These are phyloP conservation scores for Collybia sp. DNA, from an alignment of 768 basidiomycete genomes.

Conservation along the genomic window DNA sequence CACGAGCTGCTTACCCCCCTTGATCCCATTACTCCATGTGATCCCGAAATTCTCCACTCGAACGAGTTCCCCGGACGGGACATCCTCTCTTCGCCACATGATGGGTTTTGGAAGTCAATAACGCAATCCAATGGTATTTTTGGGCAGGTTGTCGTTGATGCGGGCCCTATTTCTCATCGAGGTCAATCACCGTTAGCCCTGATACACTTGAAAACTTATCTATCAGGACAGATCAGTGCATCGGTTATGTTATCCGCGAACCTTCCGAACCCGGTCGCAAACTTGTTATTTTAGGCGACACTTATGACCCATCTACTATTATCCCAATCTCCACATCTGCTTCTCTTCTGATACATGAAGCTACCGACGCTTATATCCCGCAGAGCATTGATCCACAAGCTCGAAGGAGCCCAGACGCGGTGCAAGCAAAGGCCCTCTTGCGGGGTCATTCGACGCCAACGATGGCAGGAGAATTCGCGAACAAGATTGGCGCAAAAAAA, in stretches of 20 bases:
- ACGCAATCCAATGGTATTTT: conserved; percentile 29
- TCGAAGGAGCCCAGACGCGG: conserved; percentile 33
- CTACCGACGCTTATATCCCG: conserved; percentile 73
- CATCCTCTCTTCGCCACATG: conserved; percentile 37
- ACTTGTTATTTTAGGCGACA: conserved; percentile 77
- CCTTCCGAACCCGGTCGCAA: conserved; percentile 45
- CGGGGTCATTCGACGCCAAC: conserved; percentile 77
- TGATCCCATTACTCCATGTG: conserved; percentile 53
- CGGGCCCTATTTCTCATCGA: conserved; percentile 73
- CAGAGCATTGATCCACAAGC: conserved; percentile 43
- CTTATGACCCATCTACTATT: conserved; percentile 57
- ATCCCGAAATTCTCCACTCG: conserved; percentile 43
- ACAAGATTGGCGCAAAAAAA: conserved; percentile 47
- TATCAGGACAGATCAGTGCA: conserved; percentile 56
- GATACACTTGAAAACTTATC: background rate
- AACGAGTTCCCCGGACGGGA: conserved; percentile 64
- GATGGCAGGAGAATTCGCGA: conserved; percentile 78
- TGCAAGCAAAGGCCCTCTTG: conserved; percentile 46
- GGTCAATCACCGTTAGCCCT: conserved; percentile 33
- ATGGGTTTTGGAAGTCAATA: conserved; percentile 68
- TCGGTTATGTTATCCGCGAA: conserved; percentile 76
- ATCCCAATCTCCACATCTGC: conserved; percentile 50
- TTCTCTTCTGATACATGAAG: conserved; percentile 81
- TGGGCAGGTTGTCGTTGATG: conserved; percentile 55
- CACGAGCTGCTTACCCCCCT: conserved; percentile 66